A percentile compares a stretch with the other conserved stretches of the same genome.
Conservation (phyloP, 805 yeast species). For the Ogataea degrootiae region DNA sequence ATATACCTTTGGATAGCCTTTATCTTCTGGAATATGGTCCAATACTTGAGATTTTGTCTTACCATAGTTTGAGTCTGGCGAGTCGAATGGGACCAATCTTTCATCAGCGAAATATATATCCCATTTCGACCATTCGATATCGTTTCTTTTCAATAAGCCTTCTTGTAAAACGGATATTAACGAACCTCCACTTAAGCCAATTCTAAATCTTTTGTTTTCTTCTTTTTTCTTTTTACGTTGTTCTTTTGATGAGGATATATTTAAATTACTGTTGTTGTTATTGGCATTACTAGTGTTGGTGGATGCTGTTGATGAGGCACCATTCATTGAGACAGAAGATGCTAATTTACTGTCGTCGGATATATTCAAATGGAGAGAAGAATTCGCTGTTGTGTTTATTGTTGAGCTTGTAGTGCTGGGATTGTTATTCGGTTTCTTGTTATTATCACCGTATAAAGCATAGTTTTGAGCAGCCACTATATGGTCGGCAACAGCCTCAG, state of each 20-base stretch:
- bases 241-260: constrained; percentile 17
- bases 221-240: constrained; percentile 47
- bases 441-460: constrained; percentile 40
- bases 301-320: constrained; percentile 8
- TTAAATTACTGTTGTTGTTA: constrained; percentile 5
- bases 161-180: constrained; percentile 79
- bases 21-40: constrained; percentile 54
- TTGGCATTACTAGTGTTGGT: constrained; percentile 5
- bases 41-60: constrained; percentile 76
- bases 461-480: constrained; percentile 82
- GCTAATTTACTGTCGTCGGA: neutral
- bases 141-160: constrained; percentile 68
- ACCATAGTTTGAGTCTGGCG: constrained; percentile 86
- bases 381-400: neutral
- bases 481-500: constrained; percentile 96
- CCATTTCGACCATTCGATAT: constrained; percentile 89
- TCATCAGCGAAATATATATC: constrained; percentile 96
- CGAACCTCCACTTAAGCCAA: constrained; percentile 93
- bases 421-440: constrained; percentile 12
- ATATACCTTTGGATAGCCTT: constrained; percentile 62
- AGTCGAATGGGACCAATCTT: constrained; percentile 82
- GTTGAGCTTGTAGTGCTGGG: constrained; percentile 1
- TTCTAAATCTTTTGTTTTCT: constrained; percentile 70
- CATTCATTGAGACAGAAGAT: no score
- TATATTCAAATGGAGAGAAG: constrained; percentile 5